Evolutionary conservation across 257 asterid genomes (phyloP).

Genomic region (Knoxia roxburghii): DNA sequence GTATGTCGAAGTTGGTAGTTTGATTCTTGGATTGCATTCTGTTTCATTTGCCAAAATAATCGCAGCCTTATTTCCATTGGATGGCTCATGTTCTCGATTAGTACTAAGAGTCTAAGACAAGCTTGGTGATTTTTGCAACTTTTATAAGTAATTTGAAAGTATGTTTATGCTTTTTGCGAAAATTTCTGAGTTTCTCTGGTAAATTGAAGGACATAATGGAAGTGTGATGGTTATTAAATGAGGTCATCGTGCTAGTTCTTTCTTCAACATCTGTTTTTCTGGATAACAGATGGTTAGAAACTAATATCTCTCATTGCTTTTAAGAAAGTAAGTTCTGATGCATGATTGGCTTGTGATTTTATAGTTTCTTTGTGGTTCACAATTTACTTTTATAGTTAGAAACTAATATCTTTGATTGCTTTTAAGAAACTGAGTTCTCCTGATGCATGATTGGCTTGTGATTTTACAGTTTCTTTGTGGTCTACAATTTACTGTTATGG

Average conservation of each 20-base stretch:
- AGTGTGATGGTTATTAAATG: background rate
- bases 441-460: constrained; percentile 4
- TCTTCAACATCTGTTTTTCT: background rate
- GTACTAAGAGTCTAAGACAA: background rate
- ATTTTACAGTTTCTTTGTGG: constrained; percentile 6
- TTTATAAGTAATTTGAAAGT: background rate
- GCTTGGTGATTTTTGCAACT: background rate
- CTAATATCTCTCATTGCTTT: background rate
- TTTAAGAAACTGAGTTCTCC: background rate
- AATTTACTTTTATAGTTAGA: constrained; percentile 2
- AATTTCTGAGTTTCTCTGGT: background rate
- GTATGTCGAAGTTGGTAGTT: background rate
- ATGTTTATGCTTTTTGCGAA: too few species aligned
- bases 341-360: constrained; percentile 3
- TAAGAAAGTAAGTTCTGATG: background rate
- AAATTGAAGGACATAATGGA: background rate
- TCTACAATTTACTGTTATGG: background rate
- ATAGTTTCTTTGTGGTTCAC: constrained; percentile 2
- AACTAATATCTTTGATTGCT: background rate
- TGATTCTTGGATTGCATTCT: background rate
- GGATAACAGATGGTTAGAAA: background rate
- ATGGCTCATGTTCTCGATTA: background rate
- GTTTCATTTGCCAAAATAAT: background rate
- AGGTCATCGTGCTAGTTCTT: constrained; percentile 1
- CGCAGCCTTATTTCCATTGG: background rate